Percentiles rank a stretch among this genome's conserved stretches.
phyloP scores from a whole-genome alignment of 176 grass and related monocot species.

The Lolium rigidum region DNA sequence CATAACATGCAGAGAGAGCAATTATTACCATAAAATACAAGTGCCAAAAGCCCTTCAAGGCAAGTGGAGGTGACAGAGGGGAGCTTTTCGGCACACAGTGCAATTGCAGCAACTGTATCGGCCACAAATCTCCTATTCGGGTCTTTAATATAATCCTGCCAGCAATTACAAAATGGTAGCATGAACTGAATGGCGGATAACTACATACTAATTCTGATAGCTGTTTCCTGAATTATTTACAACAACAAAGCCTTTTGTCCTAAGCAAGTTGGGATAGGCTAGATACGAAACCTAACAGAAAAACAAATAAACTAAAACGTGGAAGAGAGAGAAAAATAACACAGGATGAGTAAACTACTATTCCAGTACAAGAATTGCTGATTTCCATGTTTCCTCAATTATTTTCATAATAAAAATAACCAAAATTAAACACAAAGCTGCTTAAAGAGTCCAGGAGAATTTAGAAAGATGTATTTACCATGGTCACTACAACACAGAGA shows the following conservation, averaged over 20 bases:
- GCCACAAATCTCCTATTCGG: slow-evolving; percentile 94
- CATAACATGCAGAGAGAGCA: slow-evolving; percentile 40
- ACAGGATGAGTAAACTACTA: no score
- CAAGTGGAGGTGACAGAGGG: slow-evolving; percentile 64
- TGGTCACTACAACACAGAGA: slow-evolving; percentile 20
- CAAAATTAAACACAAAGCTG: background rate
- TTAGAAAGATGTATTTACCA: background rate
- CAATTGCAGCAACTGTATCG: slow-evolving; percentile 92
- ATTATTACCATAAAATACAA: slow-evolving; percentile 84
- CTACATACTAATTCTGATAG: slow-evolving; percentile 14
- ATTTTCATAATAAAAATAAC: no score
- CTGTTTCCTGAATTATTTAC: background rate
- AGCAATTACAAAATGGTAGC: slow-evolving; percentile 42
- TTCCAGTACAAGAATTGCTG: no score
- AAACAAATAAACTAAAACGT: no score
- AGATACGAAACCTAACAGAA: no score
- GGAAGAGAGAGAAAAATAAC: no score
- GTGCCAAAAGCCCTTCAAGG: slow-evolving; percentile 82
- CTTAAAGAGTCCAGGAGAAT: slow-evolving; percentile 4
- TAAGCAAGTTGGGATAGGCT: no score
- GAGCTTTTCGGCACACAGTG: slow-evolving; percentile 72
- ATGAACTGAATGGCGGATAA: slow-evolving; percentile 13
- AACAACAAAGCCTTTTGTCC: no score
- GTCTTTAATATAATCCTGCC: slow-evolving; percentile 95
- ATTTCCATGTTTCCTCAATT: no score